Base-by-base conservation (phyloP, 371 early-diverging fungal genomes). In the Chytridium lagenaria region DNA sequence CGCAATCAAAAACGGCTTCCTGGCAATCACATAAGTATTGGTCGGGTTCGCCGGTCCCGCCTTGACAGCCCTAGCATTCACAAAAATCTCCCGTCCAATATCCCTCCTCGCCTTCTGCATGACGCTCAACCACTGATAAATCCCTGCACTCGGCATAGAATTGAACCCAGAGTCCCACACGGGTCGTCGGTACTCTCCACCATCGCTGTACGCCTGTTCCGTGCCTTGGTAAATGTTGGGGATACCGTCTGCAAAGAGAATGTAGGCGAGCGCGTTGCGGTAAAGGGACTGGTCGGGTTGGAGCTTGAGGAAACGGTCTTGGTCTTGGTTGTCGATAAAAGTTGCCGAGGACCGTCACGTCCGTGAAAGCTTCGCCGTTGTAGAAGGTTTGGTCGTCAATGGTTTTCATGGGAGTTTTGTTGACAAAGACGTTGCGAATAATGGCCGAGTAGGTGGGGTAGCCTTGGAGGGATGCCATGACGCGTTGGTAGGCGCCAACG, bases 251-350 rank as follows among this genome's bases (percentile, higher is more conserved):
- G 71, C 68, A 44, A 82, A 59, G 36, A 83, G 49, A 30, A 71
- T 66, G 61, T 78, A 80, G 0, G 83, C 71, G 5, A 85, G 59
- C 0, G 84, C 84, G 50, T 84, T 85, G 73, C 78, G 76, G 38
- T 75, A 61, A 15, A 79, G 78, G 50, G 77, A 40, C 12, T 26
- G 37, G 38, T 75, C 79, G 30, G 81, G 77, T 36, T 39, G 39
- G 10, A 33, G 12, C 31, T 50, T 51, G 28, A 81, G 67, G 68
- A 84, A 83, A 1, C 86, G 75, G n/a, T 74, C 67, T 1, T 67
- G 39, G 69, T 85, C 86, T 30, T 86, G 86, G 74, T 81, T 80
- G 65, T 86, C 84, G 50, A 86, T 57, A 73, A 86, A n/a, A 86
- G 50, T 68, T 81, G 15, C 78, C 76, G 2, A 84, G 71, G n/a